phyloP scores from a whole-genome alignment of 257 asterid species.

The Misopates orontium region DNA sequence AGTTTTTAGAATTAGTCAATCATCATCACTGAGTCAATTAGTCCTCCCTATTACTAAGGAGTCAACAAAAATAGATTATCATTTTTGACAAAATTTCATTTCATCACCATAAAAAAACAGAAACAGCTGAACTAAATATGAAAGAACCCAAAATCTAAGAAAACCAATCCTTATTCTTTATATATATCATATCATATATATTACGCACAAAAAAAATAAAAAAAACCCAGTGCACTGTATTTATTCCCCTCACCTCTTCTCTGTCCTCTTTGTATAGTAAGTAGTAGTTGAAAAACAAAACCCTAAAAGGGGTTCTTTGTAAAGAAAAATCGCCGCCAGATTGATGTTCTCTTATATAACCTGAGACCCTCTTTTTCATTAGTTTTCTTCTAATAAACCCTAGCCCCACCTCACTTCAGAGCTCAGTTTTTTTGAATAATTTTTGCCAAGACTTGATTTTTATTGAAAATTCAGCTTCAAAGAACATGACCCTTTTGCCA shows the following conservation, averaged over 20 bases:
- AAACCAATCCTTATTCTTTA: too few relatives aligned
- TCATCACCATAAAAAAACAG: too few relatives aligned
- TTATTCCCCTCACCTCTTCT: slow-evolving; percentile 31
- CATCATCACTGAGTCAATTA: slow-evolving; percentile 13
- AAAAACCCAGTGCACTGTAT: slow-evolving; percentile 30
- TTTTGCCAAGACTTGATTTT: not conserved
- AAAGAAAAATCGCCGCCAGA: slow-evolving; percentile 81
- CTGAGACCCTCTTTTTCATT: slow-evolving; percentile 28
- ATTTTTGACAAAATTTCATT: not conserved
- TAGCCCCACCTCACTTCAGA: slow-evolving; percentile 21
- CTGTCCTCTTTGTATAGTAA: slow-evolving; percentile 1
- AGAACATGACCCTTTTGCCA: slow-evolving; percentile 32
- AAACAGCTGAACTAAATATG: too few relatives aligned
- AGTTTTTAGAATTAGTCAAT: not conserved
- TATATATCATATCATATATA: not conserved
- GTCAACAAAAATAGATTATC: not conserved
- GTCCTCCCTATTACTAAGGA: slow-evolving; percentile 1
- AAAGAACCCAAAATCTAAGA: too few relatives aligned
- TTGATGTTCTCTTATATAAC: slow-evolving; percentile 41
- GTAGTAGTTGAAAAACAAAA: slow-evolving; percentile 53
- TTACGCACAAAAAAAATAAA: not conserved
- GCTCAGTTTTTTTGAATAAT: not conserved
- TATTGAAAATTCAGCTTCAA: slow-evolving; percentile 2
- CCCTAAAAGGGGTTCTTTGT: slow-evolving; percentile 79
- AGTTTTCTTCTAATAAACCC: slow-evolving; percentile 27